Evolutionary conservation across 176 grass and related monocot species (phyloP), one percentile per base, ranked within the genome.

Genomic region (Aegilops longissima): DNA sequence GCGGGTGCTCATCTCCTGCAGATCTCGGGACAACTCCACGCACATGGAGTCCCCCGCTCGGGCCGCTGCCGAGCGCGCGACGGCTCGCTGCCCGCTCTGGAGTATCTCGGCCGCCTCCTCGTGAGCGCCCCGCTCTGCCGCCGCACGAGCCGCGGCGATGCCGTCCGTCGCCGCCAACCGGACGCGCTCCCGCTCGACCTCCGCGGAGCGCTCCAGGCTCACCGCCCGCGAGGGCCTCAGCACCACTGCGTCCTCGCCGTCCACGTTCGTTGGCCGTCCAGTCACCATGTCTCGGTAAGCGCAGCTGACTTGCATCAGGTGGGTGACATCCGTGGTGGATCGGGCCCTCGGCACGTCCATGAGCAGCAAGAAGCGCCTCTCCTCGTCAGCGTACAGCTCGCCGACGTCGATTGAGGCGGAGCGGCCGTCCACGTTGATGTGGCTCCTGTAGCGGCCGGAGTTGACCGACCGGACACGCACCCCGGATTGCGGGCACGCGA

Each of bases 331-430:
- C 11, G 68, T 47, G 21, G 5, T 14, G 20, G 58, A 17, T 12
- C 23, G 31, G 34, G 52, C 82, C 30, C 84, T 78, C 13, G 94
- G 91, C 36, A 98, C 81, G 24, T 89, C 58, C 14, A 98, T 18
- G 69, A 90, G 82, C 61, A 98, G 34, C 51, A 95, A 33, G 87
- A 98, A 93, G 45, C 92, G 91, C 88, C 95, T 92, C 88, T 93
- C 95, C 87, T 98, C 95, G 70, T 98, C 93, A 1, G 93, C 93
- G 83, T 95, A 98, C 42, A 95, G 73, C 80, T 98, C 91, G 66
- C 93, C 95, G 29, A 98, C 87, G 61, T 93, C 72, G 25, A 98
- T 80, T 6, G 45, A 90, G 49, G 89, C 91, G 21, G 65, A 70
- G 8, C 77, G 83, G 8, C 83, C 87, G 67, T 87, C 85, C 9